Base-by-base conservation (phyloP, 495 filamentous ascomycete species). In the Neurospora sp. region DNA sequence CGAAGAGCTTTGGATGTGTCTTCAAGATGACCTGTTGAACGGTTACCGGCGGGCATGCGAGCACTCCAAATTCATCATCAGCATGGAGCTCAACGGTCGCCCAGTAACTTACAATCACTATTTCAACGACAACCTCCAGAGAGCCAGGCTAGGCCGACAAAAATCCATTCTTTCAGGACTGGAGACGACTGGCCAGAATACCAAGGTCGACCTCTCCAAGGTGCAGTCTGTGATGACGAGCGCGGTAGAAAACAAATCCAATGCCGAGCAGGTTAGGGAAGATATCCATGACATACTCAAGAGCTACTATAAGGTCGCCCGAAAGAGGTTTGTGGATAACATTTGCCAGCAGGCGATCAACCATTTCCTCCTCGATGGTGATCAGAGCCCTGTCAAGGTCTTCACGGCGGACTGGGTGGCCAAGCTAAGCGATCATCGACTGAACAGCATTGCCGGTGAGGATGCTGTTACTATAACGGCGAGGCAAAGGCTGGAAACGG, bases 291-390 rank as follows among this genome's bases (percentile, higher is more conserved):
- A 91, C 73, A 85, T 86, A 16, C 78, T 91, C 1, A 71, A 85
- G 66, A 80, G 85, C 2, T 91, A 91, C 76, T 91, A 91, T 79
- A 85, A 87, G 69, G 87, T 91, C 0, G 83, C 88, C 0, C 79
- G 76, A 16, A 87, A 86, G 72, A 81, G 85, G 1, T 90, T 91
- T 68, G 82, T 89, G 8, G 89, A 91, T 72, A 83, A 79, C 71
- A 78, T 90, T 20, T 87, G 82, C 73, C 76, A 75, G n/a, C 80
- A 80, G 68, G 83, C 74, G 0, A 73, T 83, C 10, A 78, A 83
- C 46, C 73, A 84, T 69, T 76, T 73, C 69, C 76, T 84, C 9
- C 78, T 84, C 0, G 53, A 72, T n/a, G 77, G 78, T 1, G 40
- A 74, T 4, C 40, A 77, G 14, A 80, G 79, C 70, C 82, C 82